Evolutionary conservation across 208 protist species (phyloP).

Genomic region (Trypanosoma grayi): DNA sequence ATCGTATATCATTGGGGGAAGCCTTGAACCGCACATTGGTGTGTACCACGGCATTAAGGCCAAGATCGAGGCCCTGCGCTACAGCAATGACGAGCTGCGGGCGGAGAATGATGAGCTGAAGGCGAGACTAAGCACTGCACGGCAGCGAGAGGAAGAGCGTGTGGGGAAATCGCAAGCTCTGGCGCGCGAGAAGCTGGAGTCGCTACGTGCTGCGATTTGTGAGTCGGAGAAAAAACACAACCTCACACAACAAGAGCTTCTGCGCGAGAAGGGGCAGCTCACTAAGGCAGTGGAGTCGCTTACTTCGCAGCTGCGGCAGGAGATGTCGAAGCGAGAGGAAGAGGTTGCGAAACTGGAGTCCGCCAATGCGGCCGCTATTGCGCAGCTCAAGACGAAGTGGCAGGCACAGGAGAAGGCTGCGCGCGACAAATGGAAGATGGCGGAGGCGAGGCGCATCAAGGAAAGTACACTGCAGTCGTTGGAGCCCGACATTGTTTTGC

Average conservation of each 20-base stretch:
- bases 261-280: constrained; percentile 55
- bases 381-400: constrained; percentile 62
- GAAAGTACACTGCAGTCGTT: constrained; percentile 87
- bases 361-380: constrained; percentile 60
- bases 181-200: constrained; percentile 44
- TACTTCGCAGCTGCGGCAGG: constrained; percentile 47
- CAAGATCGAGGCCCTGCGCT: constrained; percentile 72
- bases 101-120: constrained; percentile 68
- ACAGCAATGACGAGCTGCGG: constrained; percentile 71
- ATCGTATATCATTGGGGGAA: constrained; percentile 19
- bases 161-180: constrained; percentile 32
- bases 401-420: constrained; percentile 76
- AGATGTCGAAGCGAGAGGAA: constrained; percentile 44
- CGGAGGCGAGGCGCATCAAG: constrained; percentile 89
- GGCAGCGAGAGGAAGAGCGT: constrained; percentile 35
- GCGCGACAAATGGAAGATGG: constrained; percentile 81
- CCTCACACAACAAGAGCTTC: constrained; percentile 32
- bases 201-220: constrained; percentile 32
- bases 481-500: constrained; percentile 89
- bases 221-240: constrained; percentile 33
- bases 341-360: constrained; percentile 58
- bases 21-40: constrained; percentile 38
- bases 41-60: constrained; percentile 82
- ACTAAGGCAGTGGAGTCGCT: constrained; percentile 52
- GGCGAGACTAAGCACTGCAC: constrained; percentile 34